phyloP scores from a whole-genome alignment of 1,139 yeast species.

The Suhomyces kunorum region DNA sequence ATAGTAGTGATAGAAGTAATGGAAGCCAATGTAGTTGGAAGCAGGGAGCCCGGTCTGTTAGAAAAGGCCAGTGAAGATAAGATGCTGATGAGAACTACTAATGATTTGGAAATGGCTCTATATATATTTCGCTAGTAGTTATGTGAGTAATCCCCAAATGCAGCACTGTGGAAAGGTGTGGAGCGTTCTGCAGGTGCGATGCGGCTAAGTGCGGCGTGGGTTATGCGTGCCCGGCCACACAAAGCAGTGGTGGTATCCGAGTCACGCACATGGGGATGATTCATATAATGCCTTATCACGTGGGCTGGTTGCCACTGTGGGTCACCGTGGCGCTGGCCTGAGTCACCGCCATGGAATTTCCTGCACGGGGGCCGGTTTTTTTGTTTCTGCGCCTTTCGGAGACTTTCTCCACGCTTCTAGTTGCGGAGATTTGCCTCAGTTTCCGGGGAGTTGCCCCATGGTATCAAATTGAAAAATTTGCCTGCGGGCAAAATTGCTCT shows the following conservation, averaged over 20 bases:
- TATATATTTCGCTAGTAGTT: slow-evolving; percentile 13
- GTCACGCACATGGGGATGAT: slow-evolving; percentile 11
- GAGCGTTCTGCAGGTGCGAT: slow-evolving; percentile 4
- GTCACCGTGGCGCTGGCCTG: slow-evolving; percentile 4
- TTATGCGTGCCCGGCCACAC: slow-evolving; percentile 9
- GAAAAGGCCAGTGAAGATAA: neutral
- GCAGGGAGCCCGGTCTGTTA: neutral
- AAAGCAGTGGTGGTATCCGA: slow-evolving; percentile 10
- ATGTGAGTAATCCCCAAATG: slow-evolving; percentile 13
- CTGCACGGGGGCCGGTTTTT: neutral
- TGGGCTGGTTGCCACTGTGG: slow-evolving; percentile 5
- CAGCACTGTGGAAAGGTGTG: slow-evolving; percentile 7
- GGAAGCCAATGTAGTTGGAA: too few species aligned
- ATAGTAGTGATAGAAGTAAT: neutral
- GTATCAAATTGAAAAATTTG: neutral
- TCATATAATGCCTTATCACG: slow-evolving; percentile 10
- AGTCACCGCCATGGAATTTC: neutral
- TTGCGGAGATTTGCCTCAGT: neutral
- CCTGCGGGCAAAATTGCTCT: neutral
- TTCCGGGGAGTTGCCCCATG: neutral
- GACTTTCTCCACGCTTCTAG: neutral
- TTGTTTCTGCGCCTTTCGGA: neutral
- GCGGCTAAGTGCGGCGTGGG: slow-evolving; percentile 9
- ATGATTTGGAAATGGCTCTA: slow-evolving; percentile 4
- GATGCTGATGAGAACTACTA: neutral